Evolutionary conservation across 208 protist species (phyloP).

Genomic region (Crithidia brevicula): DNA sequence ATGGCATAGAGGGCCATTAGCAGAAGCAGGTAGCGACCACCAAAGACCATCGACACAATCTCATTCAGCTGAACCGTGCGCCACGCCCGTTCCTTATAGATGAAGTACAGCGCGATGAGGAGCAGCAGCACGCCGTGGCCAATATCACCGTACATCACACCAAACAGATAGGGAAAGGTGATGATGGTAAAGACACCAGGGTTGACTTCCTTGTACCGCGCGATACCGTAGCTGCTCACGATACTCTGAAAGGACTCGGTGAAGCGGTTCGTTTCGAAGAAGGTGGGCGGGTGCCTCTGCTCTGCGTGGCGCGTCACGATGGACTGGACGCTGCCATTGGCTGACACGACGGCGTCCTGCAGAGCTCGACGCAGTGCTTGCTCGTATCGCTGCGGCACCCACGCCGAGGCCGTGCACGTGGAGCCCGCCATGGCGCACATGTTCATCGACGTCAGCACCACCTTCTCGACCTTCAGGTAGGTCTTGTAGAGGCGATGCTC

Average conservation of each 20-base stretch:
- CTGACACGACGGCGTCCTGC: constrained; percentile 45
- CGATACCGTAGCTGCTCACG: constrained; percentile 98
- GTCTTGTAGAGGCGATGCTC: constrained; percentile 54
- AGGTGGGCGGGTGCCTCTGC: constrained; percentile 95
- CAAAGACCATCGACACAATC: constrained; percentile 82
- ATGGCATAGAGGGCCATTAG: constrained; percentile 97
- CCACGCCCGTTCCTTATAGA: constrained; percentile 87
- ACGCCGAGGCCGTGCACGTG: constrained; percentile 92
- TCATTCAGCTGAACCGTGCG: constrained; percentile 78
- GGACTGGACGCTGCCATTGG: constrained; percentile 76
- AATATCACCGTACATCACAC: constrained; percentile 99
- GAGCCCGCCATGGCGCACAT: constrained; percentile 90
- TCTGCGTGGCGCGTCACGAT: constrained; percentile 84
- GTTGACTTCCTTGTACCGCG: constrained; percentile 94
- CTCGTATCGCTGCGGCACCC: constrained; percentile 75
- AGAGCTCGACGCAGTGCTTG: constrained; percentile 59
- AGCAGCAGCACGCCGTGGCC: constrained; percentile 97
- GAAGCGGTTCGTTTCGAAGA: constrained; percentile 96
- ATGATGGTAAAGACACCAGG: constrained; percentile 96
- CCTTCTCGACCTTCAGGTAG: constrained; percentile 54
- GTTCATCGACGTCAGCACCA: constrained; percentile 89
- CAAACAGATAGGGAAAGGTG: constrained; percentile 99
- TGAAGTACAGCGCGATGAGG: constrained; percentile 74
- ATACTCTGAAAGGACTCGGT: constrained; percentile 97
- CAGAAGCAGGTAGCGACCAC: constrained; percentile 96